Conservation (phyloP, 1,139 yeast genomes). For the Magnusiomyces tetraspermus region DNA sequence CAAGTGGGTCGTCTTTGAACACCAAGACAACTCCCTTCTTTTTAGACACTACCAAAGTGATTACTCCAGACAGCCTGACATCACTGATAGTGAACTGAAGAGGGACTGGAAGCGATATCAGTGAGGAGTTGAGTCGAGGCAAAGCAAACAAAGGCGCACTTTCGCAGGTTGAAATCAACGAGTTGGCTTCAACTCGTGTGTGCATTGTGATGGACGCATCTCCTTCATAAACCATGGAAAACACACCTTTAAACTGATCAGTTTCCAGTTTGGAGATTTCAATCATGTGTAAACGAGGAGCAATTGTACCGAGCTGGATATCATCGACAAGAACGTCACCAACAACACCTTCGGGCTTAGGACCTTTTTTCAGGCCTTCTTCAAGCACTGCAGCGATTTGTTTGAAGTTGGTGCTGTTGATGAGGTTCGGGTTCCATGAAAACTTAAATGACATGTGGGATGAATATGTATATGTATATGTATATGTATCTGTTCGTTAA, state of each 20-base stretch:
- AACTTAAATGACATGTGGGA: constrained; percentile 59
- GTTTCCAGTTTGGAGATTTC: constrained; percentile 66
- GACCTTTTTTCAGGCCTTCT: constrained; percentile 61
- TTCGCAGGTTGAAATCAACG: constrained; percentile 28
- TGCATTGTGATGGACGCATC: constrained; percentile 60
- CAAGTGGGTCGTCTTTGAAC: constrained; percentile 67
- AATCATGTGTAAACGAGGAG: constrained; percentile 61
- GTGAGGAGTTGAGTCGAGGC: constrained; percentile 45
- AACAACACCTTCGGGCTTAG: constrained; percentile 65
- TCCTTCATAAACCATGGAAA: constrained; percentile 61
- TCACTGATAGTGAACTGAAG: constrained; percentile 54
- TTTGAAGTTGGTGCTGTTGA: constrained; percentile 49
- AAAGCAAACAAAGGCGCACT: constrained; percentile 41
- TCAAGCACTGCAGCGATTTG: constrained; percentile 62
- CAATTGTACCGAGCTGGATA: constrained; percentile 59
- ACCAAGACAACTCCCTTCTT: constrained; percentile 67
- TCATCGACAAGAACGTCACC: constrained; percentile 61
- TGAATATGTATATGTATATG: not conserved
- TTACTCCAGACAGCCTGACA: constrained; percentile 56
- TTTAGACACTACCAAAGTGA: constrained; percentile 59
- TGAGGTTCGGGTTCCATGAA: constrained; percentile 55
- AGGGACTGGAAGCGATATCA: constrained; percentile 56
- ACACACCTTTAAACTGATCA: constrained; percentile 64
- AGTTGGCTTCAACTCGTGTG: constrained; percentile 51
- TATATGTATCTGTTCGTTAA: not conserved